Evolutionary conservation across 2,329 filamentous ascomycete genomes (phyloP).

Genomic region (Colletotrichum simmondsii): DNA sequence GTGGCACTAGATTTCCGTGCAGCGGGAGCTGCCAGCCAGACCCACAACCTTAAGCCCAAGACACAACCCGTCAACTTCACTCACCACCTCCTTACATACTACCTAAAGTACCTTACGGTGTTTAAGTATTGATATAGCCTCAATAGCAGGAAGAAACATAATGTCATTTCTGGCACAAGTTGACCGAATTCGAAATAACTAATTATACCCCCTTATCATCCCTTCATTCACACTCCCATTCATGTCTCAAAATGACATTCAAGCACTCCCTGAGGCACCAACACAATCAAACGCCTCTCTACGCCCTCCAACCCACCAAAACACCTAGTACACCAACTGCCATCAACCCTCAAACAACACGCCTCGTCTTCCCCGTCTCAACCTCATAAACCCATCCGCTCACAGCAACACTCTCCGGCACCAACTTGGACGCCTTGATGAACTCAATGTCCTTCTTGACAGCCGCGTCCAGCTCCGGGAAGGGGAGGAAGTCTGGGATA

Average conservation of each 20-base stretch:
- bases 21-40: background rate
- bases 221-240: background rate
- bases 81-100: background rate
- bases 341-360: slow-evolving; percentile 41
- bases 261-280: too few species aligned
- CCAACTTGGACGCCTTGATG: slow-evolving; percentile 67
- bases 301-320: background rate
- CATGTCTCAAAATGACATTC: background rate
- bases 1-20: slow-evolving; percentile 8
- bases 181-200: background rate
- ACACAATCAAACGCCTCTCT: background rate
- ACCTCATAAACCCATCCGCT: slow-evolving; percentile 85
- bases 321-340: background rate
- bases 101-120: too few species aligned
- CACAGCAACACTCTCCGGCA: slow-evolving; percentile 69
- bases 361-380: slow-evolving; percentile 69
- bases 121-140: too few species aligned
- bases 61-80: background rate
- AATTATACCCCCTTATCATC: too few species aligned
- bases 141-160: too few species aligned
- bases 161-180: too few species aligned
- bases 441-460: slow-evolving; percentile 74
- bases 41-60: slow-evolving; percentile 3
- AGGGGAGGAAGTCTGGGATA: slow-evolving; percentile 71
- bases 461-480: slow-evolving; percentile 71